Evolutionary conservation across 768 basidiomycete species (phyloP), one percentile per base, ranked within the genome.

Genomic region (Russula earlei): DNA sequence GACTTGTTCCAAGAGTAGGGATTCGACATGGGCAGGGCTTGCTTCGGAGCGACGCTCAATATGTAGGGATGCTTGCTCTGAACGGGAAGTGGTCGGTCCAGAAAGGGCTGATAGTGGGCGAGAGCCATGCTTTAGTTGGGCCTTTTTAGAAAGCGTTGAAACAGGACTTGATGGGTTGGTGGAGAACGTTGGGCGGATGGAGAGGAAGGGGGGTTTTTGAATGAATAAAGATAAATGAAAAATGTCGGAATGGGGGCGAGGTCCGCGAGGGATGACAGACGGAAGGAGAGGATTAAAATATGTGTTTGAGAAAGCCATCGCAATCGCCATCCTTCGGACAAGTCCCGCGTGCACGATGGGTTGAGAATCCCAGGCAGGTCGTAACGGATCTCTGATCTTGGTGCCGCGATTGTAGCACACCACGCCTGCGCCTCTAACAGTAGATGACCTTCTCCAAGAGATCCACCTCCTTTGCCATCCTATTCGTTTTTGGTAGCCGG

Each of bases 61-160:
- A 48, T 25, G 56, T 59, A 60, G 46, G 52, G 54, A 38, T 60
- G 58, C 47, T 58, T 60, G 60, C 49, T 60, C 29, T 53, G 56
- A 54, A 44, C 49, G 53, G 59, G 49, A 37, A 51, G 43, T 25
- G 50, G 59, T 29, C 59, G 59, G 34, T 61, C 57, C 27, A 55
- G 55, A 46, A 60, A 51, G 48, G 53, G 51, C 43, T 50, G 58
- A 42, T 58, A 56, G 17, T 60, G 59, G 46, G 59, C 59, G 59
- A 60, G 59, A 47, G 59, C 59, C 59, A 60, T 60, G 45, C 27
- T 58, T 34, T 36, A 14, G 55, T 58, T 33, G 52, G 34, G 57
- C 47, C 57, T 54, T 58, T 58, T 53, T 54, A 54, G 57, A 53
- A 50, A 22, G 49, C 22, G 40, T 47, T 40, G 44, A 41, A 25